Conservation (phyloP, 495 filamentous ascomycete species). For the Melanomma pulvis-pyrius region DNA sequence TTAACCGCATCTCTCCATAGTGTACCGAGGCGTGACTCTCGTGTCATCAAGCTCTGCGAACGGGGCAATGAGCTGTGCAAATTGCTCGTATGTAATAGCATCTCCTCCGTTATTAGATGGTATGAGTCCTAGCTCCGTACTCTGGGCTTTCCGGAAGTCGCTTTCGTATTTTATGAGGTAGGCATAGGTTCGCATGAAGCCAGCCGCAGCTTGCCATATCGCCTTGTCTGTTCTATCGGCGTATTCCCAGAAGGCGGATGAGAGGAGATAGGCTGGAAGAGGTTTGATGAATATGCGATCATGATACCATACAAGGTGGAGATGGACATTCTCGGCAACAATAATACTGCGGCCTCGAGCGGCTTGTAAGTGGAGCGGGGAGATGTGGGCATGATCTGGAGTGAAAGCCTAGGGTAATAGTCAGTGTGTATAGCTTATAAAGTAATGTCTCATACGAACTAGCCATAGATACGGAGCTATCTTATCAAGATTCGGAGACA, state of each 20-base stretch:
- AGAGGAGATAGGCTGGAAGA: slow-evolving; percentile 9
- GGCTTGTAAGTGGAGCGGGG: neutral
- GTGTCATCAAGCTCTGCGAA: no score
- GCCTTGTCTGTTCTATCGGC: neutral
- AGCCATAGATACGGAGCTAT: no score
- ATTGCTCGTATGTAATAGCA: no score
- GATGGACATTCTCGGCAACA: slow-evolving; percentile 9
- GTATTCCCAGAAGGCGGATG: slow-evolving; percentile 6
- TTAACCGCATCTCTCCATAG: no score
- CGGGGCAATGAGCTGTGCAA: no score
- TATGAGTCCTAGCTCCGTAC: neutral
- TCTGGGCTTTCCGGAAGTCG: slow-evolving; percentile 24
- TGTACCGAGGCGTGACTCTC: no score
- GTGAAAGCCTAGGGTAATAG: no score
- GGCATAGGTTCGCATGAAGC: slow-evolving; percentile 22
- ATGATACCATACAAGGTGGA: slow-evolving; percentile 13
- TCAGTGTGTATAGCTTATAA: no score
- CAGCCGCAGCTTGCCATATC: neutral
- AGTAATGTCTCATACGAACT: no score
- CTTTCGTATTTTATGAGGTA: slow-evolving; percentile 17
- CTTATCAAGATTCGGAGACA: no score
- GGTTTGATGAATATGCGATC: slow-evolving; percentile 14
- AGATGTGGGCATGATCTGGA: neutral
- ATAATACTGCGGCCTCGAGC: slow-evolving; percentile 3
- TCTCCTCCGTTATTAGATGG: no score